Percentiles rank a stretch among this genome's conserved stretches.
phyloP scores from a whole-genome alignment of 306 rosid genomes.

The Lathyrus aphaca region DNA sequence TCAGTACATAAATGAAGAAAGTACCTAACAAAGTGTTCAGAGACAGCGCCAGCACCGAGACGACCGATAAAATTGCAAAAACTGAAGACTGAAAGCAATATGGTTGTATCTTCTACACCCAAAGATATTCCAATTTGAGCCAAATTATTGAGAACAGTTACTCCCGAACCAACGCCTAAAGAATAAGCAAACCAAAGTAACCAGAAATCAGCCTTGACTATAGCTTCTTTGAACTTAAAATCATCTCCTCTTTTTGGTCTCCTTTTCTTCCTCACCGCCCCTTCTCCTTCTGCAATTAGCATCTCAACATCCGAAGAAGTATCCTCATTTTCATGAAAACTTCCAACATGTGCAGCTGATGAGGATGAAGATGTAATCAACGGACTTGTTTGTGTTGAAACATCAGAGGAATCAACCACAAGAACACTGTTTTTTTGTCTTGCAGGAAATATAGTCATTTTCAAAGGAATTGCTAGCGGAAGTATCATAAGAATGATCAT shows the following conservation, averaged over 20 bases:
- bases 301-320: conserved; percentile 66
- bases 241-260: conserved; percentile 90
- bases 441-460: conserved; percentile 75
- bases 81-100: conserved; percentile 75
- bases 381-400: conserved; percentile 49
- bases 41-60: conserved; percentile 77
- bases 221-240: conserved; percentile 68
- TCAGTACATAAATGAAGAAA: conserved; percentile 18
- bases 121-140: conserved; percentile 84
- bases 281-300: conserved; percentile 88
- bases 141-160: conserved; percentile 83
- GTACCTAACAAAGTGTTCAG: conserved; percentile 90
- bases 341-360: conserved; percentile 55
- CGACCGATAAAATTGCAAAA: conserved; percentile 82
- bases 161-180: conserved; percentile 77
- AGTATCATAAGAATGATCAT: conserved; percentile 66
- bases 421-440: conserved; percentile 35
- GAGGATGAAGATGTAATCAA: conserved; percentile 63
- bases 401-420: conserved; percentile 16
- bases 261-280: conserved; percentile 74
- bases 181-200: conserved; percentile 78
- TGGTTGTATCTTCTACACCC: conserved; percentile 63
- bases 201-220: conserved; percentile 95
- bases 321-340: conserved; percentile 60
- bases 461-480: conserved; percentile 76